Evolutionary conservation across 2,329 filamentous ascomycete genomes (phyloP), one percentile per base, ranked within the genome.

Genomic region (Fusarium sp.): DNA sequence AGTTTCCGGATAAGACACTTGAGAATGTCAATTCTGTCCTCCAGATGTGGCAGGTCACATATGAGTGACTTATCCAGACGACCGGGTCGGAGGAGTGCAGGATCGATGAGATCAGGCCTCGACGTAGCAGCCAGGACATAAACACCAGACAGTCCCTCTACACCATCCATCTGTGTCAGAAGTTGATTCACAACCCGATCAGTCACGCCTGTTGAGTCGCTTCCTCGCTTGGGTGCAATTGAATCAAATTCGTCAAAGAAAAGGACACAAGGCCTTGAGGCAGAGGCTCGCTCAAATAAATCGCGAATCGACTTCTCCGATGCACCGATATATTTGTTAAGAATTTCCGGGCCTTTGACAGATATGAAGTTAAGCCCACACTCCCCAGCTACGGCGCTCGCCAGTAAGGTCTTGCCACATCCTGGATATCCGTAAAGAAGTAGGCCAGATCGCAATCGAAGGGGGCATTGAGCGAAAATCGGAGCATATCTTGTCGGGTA

Each of bases 161-260:
- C 95, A 71, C 95, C 95, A 71, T 99, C 95, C 95, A 99, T 99
- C 75, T 98, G 94, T 1, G 96, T 99, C 10, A 99, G 84, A 53
- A 99, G 87, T 80, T 99, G 96, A 74, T 99, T 99, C 67, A 99
- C 95, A 0, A 99, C 96, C 32, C 96, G 88, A 76, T 99, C 96
- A 1, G 95, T 99, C n/a, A 99, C 96, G 64, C 96, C 95, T 0
- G 95, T 99, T 2, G 90, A 95, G 74, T 99, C 96, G 73, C 98
- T 95, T 0, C 95, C 95, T 78, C 95, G 86, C 77, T 98, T 99
- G 3, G 95, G 95, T 0, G 96, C 96, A 63, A 99, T 98, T 35
- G 91, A 93, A 77, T 99, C 95, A 72, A 99, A 99, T 75, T 99
- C 95, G 72, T 99, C 95, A 72, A 99, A 99, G 82, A 99, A 99